A percentile compares a stretch with the other conserved stretches of the same genome.
Conservation (phyloP, 208 protist genomes). For the Leptomonas pyrrhocoris region DNA sequence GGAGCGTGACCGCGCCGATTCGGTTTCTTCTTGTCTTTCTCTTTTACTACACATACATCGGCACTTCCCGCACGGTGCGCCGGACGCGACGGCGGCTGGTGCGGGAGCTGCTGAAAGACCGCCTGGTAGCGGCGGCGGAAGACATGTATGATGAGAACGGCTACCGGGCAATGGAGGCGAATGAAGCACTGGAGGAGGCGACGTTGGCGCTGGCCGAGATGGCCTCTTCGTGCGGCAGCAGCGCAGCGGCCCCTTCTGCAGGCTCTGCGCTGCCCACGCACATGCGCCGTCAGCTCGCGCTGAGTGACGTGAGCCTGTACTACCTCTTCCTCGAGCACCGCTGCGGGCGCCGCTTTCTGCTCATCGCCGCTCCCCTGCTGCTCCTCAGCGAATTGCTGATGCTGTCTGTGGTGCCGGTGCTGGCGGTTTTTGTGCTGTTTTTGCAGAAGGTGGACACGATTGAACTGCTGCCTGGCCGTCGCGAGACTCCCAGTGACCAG, state of each 20-base stretch:
- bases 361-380: slow-evolving; percentile 48
- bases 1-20: slow-evolving; percentile 39
- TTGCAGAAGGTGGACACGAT: slow-evolving; percentile 19
- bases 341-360: slow-evolving; percentile 57
- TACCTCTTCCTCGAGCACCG: slow-evolving; percentile 66
- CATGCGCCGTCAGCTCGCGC: slow-evolving; percentile 44
- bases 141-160: slow-evolving; percentile 22
- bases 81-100: slow-evolving; percentile 45
- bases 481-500: slow-evolving; percentile 26
- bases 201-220: slow-evolving; percentile 40
- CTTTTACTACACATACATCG: slow-evolving; percentile 59
- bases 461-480: slow-evolving; percentile 9
- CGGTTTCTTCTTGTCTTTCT: slow-evolving; percentile 35
- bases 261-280: slow-evolving; percentile 45
- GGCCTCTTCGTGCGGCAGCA: slow-evolving; percentile 37
- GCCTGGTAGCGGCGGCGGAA: slow-evolving; percentile 30
- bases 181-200: slow-evolving; percentile 32
- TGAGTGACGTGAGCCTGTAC: slow-evolving; percentile 56
- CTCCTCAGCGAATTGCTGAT: slow-evolving; percentile 49
- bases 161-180: slow-evolving; percentile 35
- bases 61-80: slow-evolving; percentile 45
- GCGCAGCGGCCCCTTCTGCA: slow-evolving; percentile 34
- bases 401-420: slow-evolving; percentile 38
- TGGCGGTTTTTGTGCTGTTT: slow-evolving; percentile 30
- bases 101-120: slow-evolving; percentile 52